Conservation (phyloP, 805 yeast genomes). For the Lipomyces spencermartinsiae region DNA sequence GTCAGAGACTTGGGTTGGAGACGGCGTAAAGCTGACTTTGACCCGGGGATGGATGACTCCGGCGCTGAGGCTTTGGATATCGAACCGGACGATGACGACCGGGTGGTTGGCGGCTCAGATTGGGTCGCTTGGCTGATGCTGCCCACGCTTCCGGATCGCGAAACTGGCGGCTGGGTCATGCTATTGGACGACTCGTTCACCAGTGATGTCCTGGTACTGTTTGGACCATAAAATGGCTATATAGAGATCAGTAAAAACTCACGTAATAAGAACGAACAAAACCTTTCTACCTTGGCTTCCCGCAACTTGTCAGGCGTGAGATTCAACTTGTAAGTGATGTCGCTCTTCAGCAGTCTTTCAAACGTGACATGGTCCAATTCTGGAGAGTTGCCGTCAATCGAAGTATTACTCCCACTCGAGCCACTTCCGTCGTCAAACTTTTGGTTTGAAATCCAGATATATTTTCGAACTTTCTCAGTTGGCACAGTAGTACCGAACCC, state of each 20-base stretch:
- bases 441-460: conserved; percentile 23
- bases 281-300: conserved; percentile 10
- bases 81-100: conserved; percentile 7
- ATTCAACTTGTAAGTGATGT: conserved; percentile 19
- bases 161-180: neutral
- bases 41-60: neutral
- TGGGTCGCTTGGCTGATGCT: neutral
- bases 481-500: conserved; percentile 17
- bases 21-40: neutral
- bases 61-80: neutral
- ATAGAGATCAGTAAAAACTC: neutral
- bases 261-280: neutral
- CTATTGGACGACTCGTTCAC: neutral
- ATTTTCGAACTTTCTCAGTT: conserved; percentile 20
- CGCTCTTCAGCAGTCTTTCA: conserved; percentile 19
- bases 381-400: neutral
- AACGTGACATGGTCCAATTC: conserved; percentile 21
- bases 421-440: neutral
- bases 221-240: conserved; percentile 3
- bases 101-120: neutral
- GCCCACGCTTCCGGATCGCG: neutral
- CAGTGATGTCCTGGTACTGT: neutral
- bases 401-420: neutral
- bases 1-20: neutral
- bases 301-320: conserved; percentile 24